Evolutionary conservation across 805 yeast species (phyloP), one percentile per base, ranked within the genome.

Genomic region (Saturnispora diversa): DNA sequence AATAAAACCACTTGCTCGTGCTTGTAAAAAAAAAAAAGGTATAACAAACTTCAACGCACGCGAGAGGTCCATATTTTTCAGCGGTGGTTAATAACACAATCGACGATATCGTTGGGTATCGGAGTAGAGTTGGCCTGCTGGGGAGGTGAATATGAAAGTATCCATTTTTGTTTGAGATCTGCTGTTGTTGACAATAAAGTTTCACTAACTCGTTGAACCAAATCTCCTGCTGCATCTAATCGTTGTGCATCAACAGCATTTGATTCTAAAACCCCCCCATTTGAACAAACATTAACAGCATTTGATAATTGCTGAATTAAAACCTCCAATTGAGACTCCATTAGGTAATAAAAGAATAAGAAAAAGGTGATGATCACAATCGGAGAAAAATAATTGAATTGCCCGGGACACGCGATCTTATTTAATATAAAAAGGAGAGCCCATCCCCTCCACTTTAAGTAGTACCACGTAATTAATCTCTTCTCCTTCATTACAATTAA

Each of bases 391-490:
- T n/a, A n/a, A 24, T 23, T 24, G 37, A 24, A 34, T 17, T 34
- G 28, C 37, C 37, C 37, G 37, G 39, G 29, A 28, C 39, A 36
- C 39, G 32, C 39, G 31, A 35, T 35, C 16, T 12, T 24, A 8
- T 23, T 21, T 19, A 25, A 19, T 34, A 34, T 34, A 34, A 34
- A 34, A 34, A 23, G 33, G 19, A 23, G 19, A 16, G 6, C 15
- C 26, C 16, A 34, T 34, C 27, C 25, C 37, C 29, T 19, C n/a
- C n/a, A n/a, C 28, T 16, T 19, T 6, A 11, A 3, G 13, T 21
- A 19, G 16, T 12, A n/a, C 29, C 29, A n/a, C 29, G 29, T 26
- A 29, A 29, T 29, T 29, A 12, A 7, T 29, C 5, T 15, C 12
- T 6, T 7, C 32, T 29, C 6, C 32, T 6, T 29, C 17, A 22